These are phyloP conservation scores for Pyrenochaeta sp. DNA, from an alignment of 2,329 filamentous ascomycete genomes.

Conservation along the genomic window DNA sequence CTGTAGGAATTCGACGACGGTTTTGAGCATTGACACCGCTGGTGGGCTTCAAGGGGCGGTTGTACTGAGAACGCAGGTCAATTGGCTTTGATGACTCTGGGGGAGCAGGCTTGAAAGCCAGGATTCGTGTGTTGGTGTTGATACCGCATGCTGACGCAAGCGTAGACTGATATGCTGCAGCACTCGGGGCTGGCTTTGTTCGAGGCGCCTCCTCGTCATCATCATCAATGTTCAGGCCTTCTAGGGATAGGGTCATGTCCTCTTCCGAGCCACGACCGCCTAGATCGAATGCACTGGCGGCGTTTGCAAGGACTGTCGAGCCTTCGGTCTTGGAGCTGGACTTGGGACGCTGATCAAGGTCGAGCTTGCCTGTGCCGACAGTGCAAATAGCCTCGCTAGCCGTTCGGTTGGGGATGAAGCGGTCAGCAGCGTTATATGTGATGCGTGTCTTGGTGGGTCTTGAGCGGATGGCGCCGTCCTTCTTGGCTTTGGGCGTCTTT, in stretches of 20 bases:
- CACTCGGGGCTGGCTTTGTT: slow-evolving; percentile 82
- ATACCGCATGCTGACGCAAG: slow-evolving; percentile 91
- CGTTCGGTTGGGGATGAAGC: slow-evolving; percentile 93
- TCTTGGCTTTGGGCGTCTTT: slow-evolving; percentile 54
- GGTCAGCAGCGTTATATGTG: slow-evolving; percentile 76
- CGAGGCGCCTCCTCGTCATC: slow-evolving; percentile 69
- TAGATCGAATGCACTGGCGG: slow-evolving; percentile 71
- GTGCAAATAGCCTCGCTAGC: slow-evolving; percentile 89
- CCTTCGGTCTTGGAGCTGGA: slow-evolving; percentile 72
- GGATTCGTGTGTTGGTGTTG: slow-evolving; percentile 90
- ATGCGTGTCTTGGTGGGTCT: slow-evolving; percentile 49
- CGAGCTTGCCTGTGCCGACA: slow-evolving; percentile 82
- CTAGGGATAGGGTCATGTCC: slow-evolving; percentile 77
- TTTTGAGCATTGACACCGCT: slow-evolving; percentile 80
- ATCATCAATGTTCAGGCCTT: slow-evolving; percentile 79
- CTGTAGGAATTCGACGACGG: slow-evolving; percentile 89
- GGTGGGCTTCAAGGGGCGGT: slow-evolving; percentile 86
- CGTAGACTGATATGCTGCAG: slow-evolving; percentile 89
- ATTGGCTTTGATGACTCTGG: slow-evolving; percentile 98
- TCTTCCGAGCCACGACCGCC: slow-evolving; percentile 70
- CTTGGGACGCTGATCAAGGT: slow-evolving; percentile 67
- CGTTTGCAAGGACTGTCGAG: slow-evolving; percentile 78
- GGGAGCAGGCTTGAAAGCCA: slow-evolving; percentile 97
- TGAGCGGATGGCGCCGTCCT: slow-evolving; percentile 42
- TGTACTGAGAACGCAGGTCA: slow-evolving; percentile 96